Percentiles rank a stretch among this genome's conserved stretches.
These are phyloP conservation scores for Epichloe bromicola DNA, from an alignment of 2,329 filamentous ascomycete genomes.

Conservation along the genomic window DNA sequence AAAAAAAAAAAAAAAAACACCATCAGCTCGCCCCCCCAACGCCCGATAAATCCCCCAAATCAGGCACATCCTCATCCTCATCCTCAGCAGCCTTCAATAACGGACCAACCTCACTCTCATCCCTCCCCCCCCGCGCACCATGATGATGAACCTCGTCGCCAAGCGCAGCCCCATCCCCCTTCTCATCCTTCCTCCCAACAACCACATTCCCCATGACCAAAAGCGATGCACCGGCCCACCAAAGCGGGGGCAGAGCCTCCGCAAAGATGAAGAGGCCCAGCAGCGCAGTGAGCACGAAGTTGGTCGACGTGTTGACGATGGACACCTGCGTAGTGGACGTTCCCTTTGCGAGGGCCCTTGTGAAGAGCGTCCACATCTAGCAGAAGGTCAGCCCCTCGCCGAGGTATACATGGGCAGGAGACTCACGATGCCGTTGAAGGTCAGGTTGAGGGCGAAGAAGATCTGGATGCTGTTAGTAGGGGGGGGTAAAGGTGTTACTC, in stretches of 20 bases:
- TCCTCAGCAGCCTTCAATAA: slow-evolving; percentile 9
- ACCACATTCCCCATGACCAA: slow-evolving; percentile 68
- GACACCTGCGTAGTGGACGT: slow-evolving; percentile 67
- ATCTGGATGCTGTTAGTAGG: slow-evolving; percentile 28
- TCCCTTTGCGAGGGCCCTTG: slow-evolving; percentile 59
- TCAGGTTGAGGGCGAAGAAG: slow-evolving; percentile 63
- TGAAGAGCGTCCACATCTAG: slow-evolving; percentile 75
- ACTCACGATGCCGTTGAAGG: slow-evolving; percentile 58
- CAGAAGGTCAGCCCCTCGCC: too few relatives aligned
- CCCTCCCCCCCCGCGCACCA: not conserved
- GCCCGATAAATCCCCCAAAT: slow-evolving; percentile 17
- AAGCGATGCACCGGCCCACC: slow-evolving; percentile 63
- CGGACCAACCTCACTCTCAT: slow-evolving; percentile 17
- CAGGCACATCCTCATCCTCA: slow-evolving; percentile 22
- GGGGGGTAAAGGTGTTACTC: too few relatives aligned
- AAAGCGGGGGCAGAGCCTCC: slow-evolving; percentile 57
- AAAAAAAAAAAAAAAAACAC: not conserved
- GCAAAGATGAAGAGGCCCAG: slow-evolving; percentile 58
- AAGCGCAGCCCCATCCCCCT: slow-evolving; percentile 12
- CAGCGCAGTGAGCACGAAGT: slow-evolving; percentile 67
- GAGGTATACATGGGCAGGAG: not conserved
- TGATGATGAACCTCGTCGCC: too few relatives aligned
- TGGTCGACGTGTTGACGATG: slow-evolving; percentile 70
- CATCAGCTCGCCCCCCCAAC: slow-evolving; percentile 1
- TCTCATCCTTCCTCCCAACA: slow-evolving; percentile 56